Conservation (phyloP, 768 basidiomycete genomes). For the Russula compacta region DNA sequence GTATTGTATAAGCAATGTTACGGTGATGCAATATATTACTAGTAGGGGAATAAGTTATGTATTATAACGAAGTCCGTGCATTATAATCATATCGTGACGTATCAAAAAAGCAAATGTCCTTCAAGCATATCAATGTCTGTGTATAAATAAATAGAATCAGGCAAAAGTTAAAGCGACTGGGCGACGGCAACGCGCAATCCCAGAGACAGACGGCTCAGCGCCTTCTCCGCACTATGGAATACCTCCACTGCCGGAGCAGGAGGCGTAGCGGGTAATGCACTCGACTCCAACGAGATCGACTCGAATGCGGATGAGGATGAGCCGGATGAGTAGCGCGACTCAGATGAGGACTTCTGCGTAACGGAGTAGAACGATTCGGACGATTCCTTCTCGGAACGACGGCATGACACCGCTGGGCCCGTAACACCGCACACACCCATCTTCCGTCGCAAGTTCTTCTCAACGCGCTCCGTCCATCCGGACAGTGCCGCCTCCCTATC, state of each 20-base stretch:
- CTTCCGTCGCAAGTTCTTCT: neutral
- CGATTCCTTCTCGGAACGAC: neutral
- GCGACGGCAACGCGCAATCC: neutral
- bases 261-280: neutral
- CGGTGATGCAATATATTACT: too few relatives aligned
- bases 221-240: neutral
- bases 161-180: neutral
- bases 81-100: neutral
- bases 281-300: neutral
- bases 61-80: neutral
- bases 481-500: conserved; percentile 30
- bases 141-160: too few relatives aligned
- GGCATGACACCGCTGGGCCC: fast-evolving
- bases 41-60: too few relatives aligned
- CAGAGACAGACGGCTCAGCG: neutral
- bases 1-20: too few relatives aligned
- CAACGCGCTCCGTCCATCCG: neutral
- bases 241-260: neutral
- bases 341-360: neutral
- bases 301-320: conserved; percentile 8
- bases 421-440: neutral
- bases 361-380: neutral
- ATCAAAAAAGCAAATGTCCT: neutral
- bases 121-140: neutral
- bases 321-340: neutral